These are phyloP conservation scores for Claviceps purpurea DNA, from an alignment of 2,329 filamentous ascomycete genomes.

Conservation along the genomic window DNA sequence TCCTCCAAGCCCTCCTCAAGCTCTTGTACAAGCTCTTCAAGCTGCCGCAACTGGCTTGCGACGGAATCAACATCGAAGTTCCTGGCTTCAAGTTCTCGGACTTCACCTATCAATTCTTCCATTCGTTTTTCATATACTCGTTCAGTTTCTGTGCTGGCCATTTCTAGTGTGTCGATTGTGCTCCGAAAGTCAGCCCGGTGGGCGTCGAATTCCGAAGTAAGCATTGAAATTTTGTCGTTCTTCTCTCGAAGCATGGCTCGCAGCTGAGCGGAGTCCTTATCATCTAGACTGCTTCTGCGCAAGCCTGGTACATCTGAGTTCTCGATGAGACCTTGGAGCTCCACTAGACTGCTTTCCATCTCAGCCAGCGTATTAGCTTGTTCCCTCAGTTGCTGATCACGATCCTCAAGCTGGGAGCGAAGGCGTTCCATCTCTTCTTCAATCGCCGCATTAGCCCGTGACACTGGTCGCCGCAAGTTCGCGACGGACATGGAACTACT, in stretches of 20 bases:
- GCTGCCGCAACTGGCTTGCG: slow-evolving; percentile 79
- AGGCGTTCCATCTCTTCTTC: slow-evolving; percentile 65
- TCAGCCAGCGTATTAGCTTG: slow-evolving; percentile 72
- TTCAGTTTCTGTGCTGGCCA: slow-evolving; percentile 91
- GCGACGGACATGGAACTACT: slow-evolving; percentile 42
- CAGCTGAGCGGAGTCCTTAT: slow-evolving; percentile 63
- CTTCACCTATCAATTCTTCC: slow-evolving; percentile 69
- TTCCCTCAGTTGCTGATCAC: slow-evolving; percentile 77
- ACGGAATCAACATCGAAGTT: slow-evolving; percentile 86
- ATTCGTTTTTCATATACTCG: slow-evolving; percentile 92
- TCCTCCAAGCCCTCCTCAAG: slow-evolving; percentile 95
- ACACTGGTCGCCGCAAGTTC: slow-evolving; percentile 38
- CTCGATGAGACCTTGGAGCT: slow-evolving; percentile 58
- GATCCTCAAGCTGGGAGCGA: slow-evolving; percentile 62
- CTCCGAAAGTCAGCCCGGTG: slow-evolving; percentile 92
- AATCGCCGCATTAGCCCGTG: slow-evolving; percentile 38
- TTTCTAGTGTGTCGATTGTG: slow-evolving; percentile 90
- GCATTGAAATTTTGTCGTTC: slow-evolving; percentile 88
- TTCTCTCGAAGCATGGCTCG: slow-evolving; percentile 80
- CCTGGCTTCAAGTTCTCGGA: slow-evolving; percentile 68
- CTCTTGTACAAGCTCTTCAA: slow-evolving; percentile 93
- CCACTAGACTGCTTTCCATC: slow-evolving; percentile 80
- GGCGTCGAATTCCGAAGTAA: slow-evolving; percentile 88
- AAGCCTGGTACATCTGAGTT: slow-evolving; percentile 30
- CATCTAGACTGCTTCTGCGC: slow-evolving; percentile 40